These are phyloP conservation scores for Taiwanofungus camphoratus DNA, from an alignment of 1,284 basidiomycete genomes.

Conservation along the genomic window DNA sequence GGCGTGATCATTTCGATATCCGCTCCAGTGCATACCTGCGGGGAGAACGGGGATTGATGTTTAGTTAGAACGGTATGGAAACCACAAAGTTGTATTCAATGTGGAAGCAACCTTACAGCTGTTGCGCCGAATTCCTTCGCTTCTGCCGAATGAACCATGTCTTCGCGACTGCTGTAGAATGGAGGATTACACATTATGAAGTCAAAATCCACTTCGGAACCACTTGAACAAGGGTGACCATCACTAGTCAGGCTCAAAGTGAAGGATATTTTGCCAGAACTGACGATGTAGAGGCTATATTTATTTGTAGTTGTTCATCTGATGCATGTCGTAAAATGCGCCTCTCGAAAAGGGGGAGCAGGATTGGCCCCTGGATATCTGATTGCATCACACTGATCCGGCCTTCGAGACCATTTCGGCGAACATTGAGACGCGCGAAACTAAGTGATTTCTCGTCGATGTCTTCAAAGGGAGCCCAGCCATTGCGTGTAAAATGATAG, in stretches of 20 bases:
- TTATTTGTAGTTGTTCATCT: not conserved
- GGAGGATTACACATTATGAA: conserved; percentile 96
- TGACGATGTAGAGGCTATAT: not conserved
- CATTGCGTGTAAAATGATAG: too few relatives aligned
- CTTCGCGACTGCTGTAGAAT: conserved; percentile 74
- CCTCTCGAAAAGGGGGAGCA: conserved; percentile 7
- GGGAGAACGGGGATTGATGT: not conserved
- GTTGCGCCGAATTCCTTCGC: conserved; percentile 59
- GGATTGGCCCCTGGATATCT: conserved; percentile 35
- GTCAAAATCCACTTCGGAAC: conserved; percentile 35
- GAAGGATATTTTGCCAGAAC: not conserved
- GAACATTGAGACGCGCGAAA: conserved; percentile 51
- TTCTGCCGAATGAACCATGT: conserved; percentile 55
- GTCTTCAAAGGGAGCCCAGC: conserved; percentile 39
- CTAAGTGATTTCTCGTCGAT: conserved; percentile 57
- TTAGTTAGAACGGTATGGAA: not conserved
- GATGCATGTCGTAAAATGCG: not conserved
- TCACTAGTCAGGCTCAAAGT: not conserved
- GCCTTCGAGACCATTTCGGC: conserved; percentile 44
- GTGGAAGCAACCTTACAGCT: conserved; percentile 43
- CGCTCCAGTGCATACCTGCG: conserved; percentile 76
- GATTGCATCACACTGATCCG: conserved; percentile 45
- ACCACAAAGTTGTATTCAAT: not conserved
- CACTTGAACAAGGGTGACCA: not conserved
- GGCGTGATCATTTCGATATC: conserved; percentile 80